Base-by-base conservation (phyloP, 73 alveolate species). In the Effrenium voratum region DNA sequence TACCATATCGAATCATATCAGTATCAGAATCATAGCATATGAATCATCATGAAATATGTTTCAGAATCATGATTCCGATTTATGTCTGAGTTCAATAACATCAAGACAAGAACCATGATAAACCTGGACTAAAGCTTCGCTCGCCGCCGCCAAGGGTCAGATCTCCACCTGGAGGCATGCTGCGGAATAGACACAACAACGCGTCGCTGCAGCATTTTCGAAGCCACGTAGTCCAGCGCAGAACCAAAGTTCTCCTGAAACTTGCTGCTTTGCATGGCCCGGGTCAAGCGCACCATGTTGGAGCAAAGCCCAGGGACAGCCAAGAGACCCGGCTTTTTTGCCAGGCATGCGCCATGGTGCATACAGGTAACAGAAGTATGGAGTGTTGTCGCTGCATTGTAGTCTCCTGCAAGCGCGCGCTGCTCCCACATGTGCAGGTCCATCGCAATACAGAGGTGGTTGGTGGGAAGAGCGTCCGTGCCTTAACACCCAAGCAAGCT, bases 301-400 rank as follows among this genome's bases (percentile, higher is more conserved):
- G 82, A 55, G 36, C 94, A 86, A 2, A 60, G 46, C 12, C 46
- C 46, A 0, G 60, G 66, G 26, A 86, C 40, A 22, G 66, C 15
- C 43, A 86, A 47, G 45, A 86, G 77, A 36, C 94, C 94, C 8
- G 94, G 94, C n/a, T 86, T 86, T 36, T 55, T 41, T 2, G 94
- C 80, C 34, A 86, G 43, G 8, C 81, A 60, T 15, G 94, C 94
- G 15, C 55, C 63, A 28, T 86, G 94, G 82, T 86, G 94, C 68
- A 86, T 2, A 66, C 94, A 86, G 41, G 47, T 86, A 36, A 38
- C 19, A 63, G 34, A 30, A 32, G 66, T 60, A 24, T 86, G 94
- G n/a, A 86, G 28, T 2, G 94, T 86, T 0, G 94, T 86, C 5
- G 46, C 45, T 24, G 94, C 94, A 34, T 60, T 86, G 80, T 15